These are phyloP conservation scores for Amanita polypyramis DNA, from an alignment of 768 basidiomycete species.

Conservation along the genomic window DNA sequence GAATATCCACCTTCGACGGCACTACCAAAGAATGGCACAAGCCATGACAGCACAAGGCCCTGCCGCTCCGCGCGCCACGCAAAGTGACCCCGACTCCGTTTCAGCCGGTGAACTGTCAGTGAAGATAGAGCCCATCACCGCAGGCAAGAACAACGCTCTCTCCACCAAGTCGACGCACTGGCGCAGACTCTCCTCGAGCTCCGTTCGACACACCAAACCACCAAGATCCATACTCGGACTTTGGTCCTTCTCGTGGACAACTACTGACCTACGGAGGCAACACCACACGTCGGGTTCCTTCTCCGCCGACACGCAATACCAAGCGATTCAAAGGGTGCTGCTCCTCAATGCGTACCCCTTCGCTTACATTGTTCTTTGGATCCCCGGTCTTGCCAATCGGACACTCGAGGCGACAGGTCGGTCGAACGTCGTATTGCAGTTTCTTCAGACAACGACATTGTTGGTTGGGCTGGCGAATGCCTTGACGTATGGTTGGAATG, in stretches of 20 bases:
- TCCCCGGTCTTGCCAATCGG: conserved; percentile 10
- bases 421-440: conserved; percentile 1
- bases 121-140: no score
- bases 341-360: conserved; percentile 10
- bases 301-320: neutral
- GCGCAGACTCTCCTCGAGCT: no score
- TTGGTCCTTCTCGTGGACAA: neutral
- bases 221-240: neutral
- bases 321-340: conserved; percentile 3
- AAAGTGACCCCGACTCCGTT: neutral
- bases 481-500: conserved; percentile 10
- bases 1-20: neutral
- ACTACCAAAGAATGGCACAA: neutral
- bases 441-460: conserved; percentile 9
- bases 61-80: neutral
- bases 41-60: neutral
- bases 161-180: no score
- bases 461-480: conserved; percentile 10
- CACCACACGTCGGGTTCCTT: neutral
- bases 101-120: no score
- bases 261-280: neutral
- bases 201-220: no score
- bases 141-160: conserved; percentile 1
- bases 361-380: conserved; percentile 11
- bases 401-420: conserved; percentile 8